A percentile compares a stretch with the other conserved stretches of the same genome.
Evolutionary conservation across 371 early-diverging fungal species (phyloP).

Genomic region (Saksenaea vasiformis): DNA sequence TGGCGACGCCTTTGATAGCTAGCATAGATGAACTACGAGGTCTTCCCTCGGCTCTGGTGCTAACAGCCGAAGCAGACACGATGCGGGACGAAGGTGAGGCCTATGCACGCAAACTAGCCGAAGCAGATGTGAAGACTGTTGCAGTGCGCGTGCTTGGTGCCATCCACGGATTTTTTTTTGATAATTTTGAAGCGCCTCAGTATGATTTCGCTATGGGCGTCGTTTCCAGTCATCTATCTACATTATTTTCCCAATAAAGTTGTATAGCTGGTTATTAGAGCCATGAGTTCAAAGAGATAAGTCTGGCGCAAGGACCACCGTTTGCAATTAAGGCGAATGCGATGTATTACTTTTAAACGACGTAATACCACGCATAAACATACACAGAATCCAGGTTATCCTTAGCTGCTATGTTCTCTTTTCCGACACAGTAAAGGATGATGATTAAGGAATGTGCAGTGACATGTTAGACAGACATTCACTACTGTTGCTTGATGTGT

Average conservation of each 20-base stretch:
- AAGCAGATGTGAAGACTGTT: conserved; percentile 7
- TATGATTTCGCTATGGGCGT: neutral
- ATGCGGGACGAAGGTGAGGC: conserved; percentile 25
- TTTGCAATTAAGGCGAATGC: no score
- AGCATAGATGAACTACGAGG: conserved; percentile 17
- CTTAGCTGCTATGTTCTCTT: no score
- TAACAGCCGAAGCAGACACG: conserved; percentile 24
- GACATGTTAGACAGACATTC: no score
- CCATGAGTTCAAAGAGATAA: no score
- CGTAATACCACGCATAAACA: no score
- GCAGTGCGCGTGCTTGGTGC: conserved; percentile 3
- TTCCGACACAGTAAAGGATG: no score
- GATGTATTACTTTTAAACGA: no score
- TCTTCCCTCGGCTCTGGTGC: conserved; percentile 18
- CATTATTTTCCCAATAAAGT: neutral
- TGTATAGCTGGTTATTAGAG: neutral
- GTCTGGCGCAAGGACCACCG: no score
- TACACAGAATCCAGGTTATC: no score
- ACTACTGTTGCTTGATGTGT: no score
- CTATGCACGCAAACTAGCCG: conserved; percentile 9
- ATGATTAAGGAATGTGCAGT: no score
- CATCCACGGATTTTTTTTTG: conserved; percentile 11
- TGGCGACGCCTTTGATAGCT: conserved; percentile 9
- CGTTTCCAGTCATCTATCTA: neutral
- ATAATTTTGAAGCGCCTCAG: neutral